Conservation (phyloP, 495 filamentous ascomycete species). For the Oidiodendron maius region DNA sequence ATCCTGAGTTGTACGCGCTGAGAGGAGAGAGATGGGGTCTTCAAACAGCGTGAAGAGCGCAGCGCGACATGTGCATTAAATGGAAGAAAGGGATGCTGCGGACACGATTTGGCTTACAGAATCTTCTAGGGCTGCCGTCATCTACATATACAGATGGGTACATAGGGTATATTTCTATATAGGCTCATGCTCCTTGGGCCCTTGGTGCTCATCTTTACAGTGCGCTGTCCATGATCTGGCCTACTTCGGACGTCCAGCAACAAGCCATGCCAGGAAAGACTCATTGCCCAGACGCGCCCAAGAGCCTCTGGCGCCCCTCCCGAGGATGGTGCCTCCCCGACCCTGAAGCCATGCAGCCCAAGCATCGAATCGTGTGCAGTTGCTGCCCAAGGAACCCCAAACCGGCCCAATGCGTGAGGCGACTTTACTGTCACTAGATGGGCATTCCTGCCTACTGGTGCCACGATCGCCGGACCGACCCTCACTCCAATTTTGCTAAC, state of each 20-base stretch:
- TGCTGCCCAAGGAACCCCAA: slow-evolving; percentile 1
- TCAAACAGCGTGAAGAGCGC: too few species aligned
- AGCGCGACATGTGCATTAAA: too few species aligned
- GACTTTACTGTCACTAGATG: background rate
- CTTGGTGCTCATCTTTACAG: too few species aligned
- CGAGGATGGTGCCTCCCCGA: too few species aligned
- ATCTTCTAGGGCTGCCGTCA: slow-evolving; percentile 9
- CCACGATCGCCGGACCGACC: slow-evolving; percentile 1
- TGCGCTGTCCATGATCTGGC: background rate
- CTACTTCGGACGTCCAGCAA: too few species aligned
- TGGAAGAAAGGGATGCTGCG: too few species aligned
- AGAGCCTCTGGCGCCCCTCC: too few species aligned
- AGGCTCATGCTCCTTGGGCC: background rate
- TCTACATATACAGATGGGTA: slow-evolving; percentile 15
- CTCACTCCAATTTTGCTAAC: background rate
- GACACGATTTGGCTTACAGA: slow-evolving; percentile 17
- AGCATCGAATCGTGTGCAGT: slow-evolving; percentile 3
- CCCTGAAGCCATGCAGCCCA: background rate
- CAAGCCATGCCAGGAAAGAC: too few species aligned
- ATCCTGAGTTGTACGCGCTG: too few species aligned
- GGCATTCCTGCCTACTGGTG: background rate
- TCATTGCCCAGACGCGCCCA: background rate
- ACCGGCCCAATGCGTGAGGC: slow-evolving; percentile 2
- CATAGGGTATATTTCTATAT: too few species aligned
- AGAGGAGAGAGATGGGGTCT: too few species aligned